Evolutionary conservation across 2,329 filamentous ascomycete species (phyloP).

Genomic region (Achaetomium macrosporum): DNA sequence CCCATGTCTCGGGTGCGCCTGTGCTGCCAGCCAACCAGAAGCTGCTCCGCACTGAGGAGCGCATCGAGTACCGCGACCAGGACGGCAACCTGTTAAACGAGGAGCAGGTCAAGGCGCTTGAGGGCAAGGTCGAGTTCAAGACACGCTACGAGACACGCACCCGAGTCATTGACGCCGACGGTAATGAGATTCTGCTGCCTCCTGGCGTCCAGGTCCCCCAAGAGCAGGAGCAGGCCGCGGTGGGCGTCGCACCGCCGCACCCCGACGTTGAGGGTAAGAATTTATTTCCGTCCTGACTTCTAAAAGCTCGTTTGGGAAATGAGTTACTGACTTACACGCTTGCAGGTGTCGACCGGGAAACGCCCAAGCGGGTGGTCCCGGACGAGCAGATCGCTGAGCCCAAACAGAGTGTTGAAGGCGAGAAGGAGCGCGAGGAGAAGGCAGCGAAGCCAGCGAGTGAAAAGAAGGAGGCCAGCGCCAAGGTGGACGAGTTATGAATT

Average conservation of each 20-base stretch:
- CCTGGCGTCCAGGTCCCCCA: slow-evolving; percentile 34
- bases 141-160: slow-evolving; percentile 95
- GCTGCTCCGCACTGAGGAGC: slow-evolving; percentile 62
- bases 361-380: slow-evolving; percentile 35
- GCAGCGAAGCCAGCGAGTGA: slow-evolving; percentile 59
- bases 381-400: slow-evolving; percentile 37
- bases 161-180: slow-evolving; percentile 70
- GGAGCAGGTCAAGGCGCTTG: slow-evolving; percentile 74
- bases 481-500: slow-evolving; percentile 12
- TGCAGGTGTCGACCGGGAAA: slow-evolving; percentile 51
- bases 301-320: not conserved
- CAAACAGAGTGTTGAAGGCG: slow-evolving; percentile 51
- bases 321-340: slow-evolving; percentile 1
- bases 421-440: slow-evolving; percentile 50
- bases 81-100: slow-evolving; percentile 82
- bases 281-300: not conserved
- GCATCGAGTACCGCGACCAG: slow-evolving; percentile 90
- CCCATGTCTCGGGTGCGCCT: slow-evolving; percentile 43
- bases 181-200: slow-evolving; percentile 62
- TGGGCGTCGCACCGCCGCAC: slow-evolving; percentile 50
- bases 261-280: slow-evolving; percentile 47
- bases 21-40: slow-evolving; percentile 41
- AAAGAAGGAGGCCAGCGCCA: slow-evolving; percentile 46
- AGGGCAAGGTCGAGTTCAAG: slow-evolving; percentile 92
- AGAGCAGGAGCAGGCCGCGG: slow-evolving; percentile 23